A percentile compares a stretch with the other conserved stretches of the same genome.
These are phyloP conservation scores for Ustulina deusta DNA, from an alignment of 2,329 filamentous ascomycete species.

Conservation along the genomic window DNA sequence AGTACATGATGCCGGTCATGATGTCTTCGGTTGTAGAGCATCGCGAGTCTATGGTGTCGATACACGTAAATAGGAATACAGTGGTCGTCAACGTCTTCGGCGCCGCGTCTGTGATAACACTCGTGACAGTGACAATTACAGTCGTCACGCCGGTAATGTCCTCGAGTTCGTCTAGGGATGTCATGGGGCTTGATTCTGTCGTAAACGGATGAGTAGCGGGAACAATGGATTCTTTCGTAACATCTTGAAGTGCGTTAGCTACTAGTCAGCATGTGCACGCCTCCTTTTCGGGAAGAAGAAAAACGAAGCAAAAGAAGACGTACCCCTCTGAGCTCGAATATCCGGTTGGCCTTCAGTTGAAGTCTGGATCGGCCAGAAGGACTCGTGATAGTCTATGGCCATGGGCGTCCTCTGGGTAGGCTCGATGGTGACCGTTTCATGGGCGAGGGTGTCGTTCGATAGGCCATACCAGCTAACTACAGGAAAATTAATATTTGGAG, in stretches of 20 bases:
- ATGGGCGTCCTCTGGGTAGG: slow-evolving; percentile 11
- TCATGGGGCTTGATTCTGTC: not conserved
- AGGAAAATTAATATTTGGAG: not conserved
- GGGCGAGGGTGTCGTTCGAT: slow-evolving; percentile 33
- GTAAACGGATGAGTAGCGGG: not conserved
- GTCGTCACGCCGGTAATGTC: slow-evolving; percentile 31
- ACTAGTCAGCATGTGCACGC: not conserved
- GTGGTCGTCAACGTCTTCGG: slow-evolving; percentile 32
- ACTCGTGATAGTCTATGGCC: slow-evolving; percentile 1
- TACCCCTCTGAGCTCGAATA: slow-evolving; percentile 17
- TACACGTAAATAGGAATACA: slow-evolving; percentile 26
- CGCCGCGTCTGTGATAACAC: slow-evolving; percentile 29
- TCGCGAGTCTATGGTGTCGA: not conserved
- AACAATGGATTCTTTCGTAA: not conserved
- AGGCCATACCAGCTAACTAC: slow-evolving; percentile 44
- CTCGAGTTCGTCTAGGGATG: not conserved
- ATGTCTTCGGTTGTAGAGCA: not conserved
- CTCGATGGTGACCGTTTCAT: slow-evolving; percentile 7
- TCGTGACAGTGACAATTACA: slow-evolving; percentile 31
- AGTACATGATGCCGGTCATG: slow-evolving; percentile 43
- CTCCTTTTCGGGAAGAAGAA: not conserved
- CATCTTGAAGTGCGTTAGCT: slow-evolving; percentile 18
- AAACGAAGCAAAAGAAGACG: not conserved
- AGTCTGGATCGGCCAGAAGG: slow-evolving; percentile 5
- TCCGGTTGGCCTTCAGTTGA: no score